Evolutionary conservation across 495 filamentous ascomycete genomes (phyloP).

Genomic region (Trichoderma asperelloides): DNA sequence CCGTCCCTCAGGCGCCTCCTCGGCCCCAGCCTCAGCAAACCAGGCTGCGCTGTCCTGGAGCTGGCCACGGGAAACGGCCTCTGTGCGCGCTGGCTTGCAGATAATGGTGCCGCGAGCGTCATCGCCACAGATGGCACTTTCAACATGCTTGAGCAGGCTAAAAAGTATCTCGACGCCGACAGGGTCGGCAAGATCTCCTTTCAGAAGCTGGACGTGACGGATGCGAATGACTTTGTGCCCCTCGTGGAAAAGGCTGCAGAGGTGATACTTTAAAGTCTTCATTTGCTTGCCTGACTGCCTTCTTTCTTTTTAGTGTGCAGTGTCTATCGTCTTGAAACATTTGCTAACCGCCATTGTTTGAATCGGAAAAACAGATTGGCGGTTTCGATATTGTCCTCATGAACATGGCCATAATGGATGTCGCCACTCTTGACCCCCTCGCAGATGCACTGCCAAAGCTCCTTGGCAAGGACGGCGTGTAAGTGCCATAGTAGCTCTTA

Average conservation of each 20-base stretch:
- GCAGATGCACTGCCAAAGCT: conserved; percentile 25
- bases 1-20: conserved; percentile 28
- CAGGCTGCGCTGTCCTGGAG: conserved; percentile 25
- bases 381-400: conserved; percentile 27
- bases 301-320: not conserved
- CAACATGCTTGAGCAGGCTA: conserved; percentile 25
- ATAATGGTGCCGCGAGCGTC: conserved; percentile 19
- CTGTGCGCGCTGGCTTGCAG: conserved; percentile 27
- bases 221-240: conserved; percentile 16
- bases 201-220: conserved; percentile 27
- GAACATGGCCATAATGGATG: conserved; percentile 41
- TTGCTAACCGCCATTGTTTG: not conserved
- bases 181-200: conserved; percentile 17
- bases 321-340: not conserved
- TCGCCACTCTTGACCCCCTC: conserved; percentile 26
- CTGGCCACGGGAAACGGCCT: conserved; percentile 36
- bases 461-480: conserved; percentile 15
- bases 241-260: conserved; percentile 15
- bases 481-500: no score
- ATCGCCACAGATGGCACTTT: conserved; percentile 29
- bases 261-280: not conserved
- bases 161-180: conserved; percentile 13
- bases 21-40: conserved; percentile 10
- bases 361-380: conserved; percentile 7
- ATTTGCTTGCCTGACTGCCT: no score